These are phyloP conservation scores for Saccharomycopsis sp. DNA, from an alignment of 805 yeast genomes.

Conservation along the genomic window DNA sequence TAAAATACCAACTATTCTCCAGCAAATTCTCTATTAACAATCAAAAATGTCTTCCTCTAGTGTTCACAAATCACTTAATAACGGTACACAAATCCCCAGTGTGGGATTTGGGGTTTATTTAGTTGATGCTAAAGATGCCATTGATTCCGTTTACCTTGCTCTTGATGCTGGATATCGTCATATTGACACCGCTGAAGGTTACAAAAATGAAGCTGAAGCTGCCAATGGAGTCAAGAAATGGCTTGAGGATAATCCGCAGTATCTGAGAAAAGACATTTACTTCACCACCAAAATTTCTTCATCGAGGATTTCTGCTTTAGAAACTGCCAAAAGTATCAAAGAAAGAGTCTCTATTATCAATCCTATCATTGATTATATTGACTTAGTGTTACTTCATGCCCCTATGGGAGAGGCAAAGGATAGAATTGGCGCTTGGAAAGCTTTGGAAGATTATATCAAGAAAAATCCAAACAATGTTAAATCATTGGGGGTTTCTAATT, in stretches of 20 bases:
- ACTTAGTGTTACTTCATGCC: constrained; percentile 21
- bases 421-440: constrained; percentile 55
- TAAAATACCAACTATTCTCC: no score
- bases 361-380: background rate
- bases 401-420: constrained; percentile 39
- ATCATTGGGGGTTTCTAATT: constrained; percentile 73
- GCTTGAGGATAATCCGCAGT: constrained; percentile 23
- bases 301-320: background rate
- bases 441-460: constrained; percentile 61
- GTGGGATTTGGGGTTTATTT: constrained; percentile 20
- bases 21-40: no score
- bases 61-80: no score
- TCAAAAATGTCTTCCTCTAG: no score
- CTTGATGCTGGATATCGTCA: constrained; percentile 48
- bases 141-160: constrained; percentile 32
- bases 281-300: background rate
- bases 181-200: constrained; percentile 49
- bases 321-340: background rate
- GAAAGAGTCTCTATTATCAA: background rate
- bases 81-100: constrained; percentile 3
- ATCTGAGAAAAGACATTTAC: constrained; percentile 26
- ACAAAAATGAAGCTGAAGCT: constrained; percentile 46
- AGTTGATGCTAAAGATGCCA: constrained; percentile 27
- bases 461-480: constrained; percentile 46
- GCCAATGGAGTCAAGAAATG: constrained; percentile 40